Evolutionary conservation across 306 rosid species (phyloP).

Genomic region (Prunus davidiana): DNA sequence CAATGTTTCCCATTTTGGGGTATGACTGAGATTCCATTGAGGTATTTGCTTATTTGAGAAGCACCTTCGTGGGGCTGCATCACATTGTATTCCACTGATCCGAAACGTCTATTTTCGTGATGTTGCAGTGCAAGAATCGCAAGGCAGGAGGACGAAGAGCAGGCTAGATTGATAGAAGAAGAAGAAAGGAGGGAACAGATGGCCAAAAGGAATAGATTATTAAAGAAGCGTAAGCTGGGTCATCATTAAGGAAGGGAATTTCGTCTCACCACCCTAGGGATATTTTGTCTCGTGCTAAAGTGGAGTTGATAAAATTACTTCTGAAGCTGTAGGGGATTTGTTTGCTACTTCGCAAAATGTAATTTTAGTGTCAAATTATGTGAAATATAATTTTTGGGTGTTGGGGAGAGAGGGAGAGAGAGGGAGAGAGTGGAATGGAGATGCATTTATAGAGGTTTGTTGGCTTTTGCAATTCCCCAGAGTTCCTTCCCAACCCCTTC

Average conservation of each 20-base stretch:
- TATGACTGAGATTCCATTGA: too few species aligned
- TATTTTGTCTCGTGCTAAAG: background rate
- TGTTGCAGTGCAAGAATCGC: conserved; percentile 47
- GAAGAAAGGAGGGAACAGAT: conserved; percentile 3
- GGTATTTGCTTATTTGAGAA: too few species aligned
- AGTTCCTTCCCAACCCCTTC: too few species aligned
- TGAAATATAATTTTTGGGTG: background rate
- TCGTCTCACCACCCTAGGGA: background rate
- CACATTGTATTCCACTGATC: too few species aligned
- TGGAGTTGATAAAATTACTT: conserved; percentile 19
- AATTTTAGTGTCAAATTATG: background rate
- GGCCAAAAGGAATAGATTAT: background rate
- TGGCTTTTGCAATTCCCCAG: background rate
- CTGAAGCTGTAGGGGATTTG: conserved; percentile 18
- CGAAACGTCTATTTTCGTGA: background rate
- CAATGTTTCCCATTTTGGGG: too few species aligned
- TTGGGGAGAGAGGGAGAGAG: background rate
- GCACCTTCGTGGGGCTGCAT: too few species aligned
- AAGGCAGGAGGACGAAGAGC: conserved; percentile 64
- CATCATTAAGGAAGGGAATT: conserved; percentile 1
- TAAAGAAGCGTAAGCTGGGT: conserved; percentile 47
- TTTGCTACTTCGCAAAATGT: conserved; percentile 14
- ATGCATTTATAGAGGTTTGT: background rate
- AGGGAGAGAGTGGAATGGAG: background rate
- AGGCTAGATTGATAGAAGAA: conserved; percentile 33